Evolutionary conservation across 2,329 filamentous ascomycete species (phyloP).

Genomic region (Pseudocercospora macadamiae): DNA sequence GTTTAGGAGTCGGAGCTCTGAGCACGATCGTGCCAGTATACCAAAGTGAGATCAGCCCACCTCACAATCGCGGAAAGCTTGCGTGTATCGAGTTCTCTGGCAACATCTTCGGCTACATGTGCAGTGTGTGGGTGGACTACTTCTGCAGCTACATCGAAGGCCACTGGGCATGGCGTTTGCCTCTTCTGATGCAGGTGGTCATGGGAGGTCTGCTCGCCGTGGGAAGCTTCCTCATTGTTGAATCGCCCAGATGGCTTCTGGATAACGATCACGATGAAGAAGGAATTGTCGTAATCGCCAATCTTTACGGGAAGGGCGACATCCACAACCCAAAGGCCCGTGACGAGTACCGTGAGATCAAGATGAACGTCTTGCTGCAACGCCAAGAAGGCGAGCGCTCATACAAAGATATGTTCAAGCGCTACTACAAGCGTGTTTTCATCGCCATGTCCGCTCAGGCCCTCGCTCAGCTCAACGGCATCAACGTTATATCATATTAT

Average conservation of each 20-base stretch:
- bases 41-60: conserved; percentile 70
- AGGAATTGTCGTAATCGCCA: conserved; percentile 96
- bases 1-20: conserved; percentile 54
- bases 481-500: conserved; percentile 99
- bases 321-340: conserved; percentile 90
- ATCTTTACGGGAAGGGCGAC: conserved; percentile 93
- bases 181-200: conserved; percentile 86
- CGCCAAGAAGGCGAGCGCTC: conserved; percentile 93
- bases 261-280: conserved; percentile 99
- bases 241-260: conserved; percentile 95
- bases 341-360: conserved; percentile 97
- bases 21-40: conserved; percentile 58
- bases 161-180: conserved; percentile 86
- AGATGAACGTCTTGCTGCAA: conserved; percentile 92
- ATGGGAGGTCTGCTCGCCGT: conserved; percentile 86
- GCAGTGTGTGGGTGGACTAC: conserved; percentile 98
- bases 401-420: conserved; percentile 91
- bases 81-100: conserved; percentile 98
- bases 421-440: conserved; percentile 88
- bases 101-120: conserved; percentile 93
- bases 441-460: conserved; percentile 99
- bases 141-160: conserved; percentile 88
- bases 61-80: conserved; percentile 92
- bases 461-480: conserved; percentile 94
- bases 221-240: conserved; percentile 90